Evolutionary conservation across 208 protist species (phyloP).

Genomic region (Trypanosoma melophagium): DNA sequence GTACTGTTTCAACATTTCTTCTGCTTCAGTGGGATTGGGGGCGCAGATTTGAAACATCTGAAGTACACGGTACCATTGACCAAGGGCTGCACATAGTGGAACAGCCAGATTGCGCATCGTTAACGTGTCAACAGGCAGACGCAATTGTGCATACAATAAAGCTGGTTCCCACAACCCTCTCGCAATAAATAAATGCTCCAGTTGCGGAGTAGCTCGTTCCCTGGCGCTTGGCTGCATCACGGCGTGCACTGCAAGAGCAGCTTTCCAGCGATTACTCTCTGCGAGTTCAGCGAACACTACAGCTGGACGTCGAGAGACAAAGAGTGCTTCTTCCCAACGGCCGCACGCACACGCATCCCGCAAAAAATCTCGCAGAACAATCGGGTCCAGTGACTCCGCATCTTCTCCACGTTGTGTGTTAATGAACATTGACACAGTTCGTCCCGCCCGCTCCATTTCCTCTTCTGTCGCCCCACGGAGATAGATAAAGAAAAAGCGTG

Average conservation of each 20-base stretch:
- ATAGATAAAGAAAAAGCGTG: constrained; percentile 10
- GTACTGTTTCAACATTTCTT: background rate
- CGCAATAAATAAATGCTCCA: constrained; percentile 31
- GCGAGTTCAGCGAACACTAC: constrained; percentile 24
- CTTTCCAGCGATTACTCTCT: constrained; percentile 13
- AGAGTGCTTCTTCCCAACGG: constrained; percentile 27
- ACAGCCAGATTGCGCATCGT: constrained; percentile 17
- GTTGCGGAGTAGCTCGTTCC: constrained; percentile 1
- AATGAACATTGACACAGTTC: constrained; percentile 7
- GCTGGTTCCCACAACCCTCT: constrained; percentile 21
- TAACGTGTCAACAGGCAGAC: constrained; percentile 16
- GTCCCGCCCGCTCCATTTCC: background rate
- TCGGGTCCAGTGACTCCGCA: background rate
- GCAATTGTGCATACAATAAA: constrained; percentile 17
- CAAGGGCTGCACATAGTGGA: constrained; percentile 29
- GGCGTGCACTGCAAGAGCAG: constrained; percentile 16
- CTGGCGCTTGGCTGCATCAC: constrained; percentile 16
- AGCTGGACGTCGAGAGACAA: background rate
- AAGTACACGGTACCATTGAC: constrained; percentile 21
- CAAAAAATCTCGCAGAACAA: constrained; percentile 6
- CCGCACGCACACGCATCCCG: constrained; percentile 17
- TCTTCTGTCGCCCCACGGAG: background rate
- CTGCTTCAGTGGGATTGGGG: constrained; percentile 8
- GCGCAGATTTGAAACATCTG: constrained; percentile 16
- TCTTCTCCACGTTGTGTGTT: background rate